Evolutionary conservation across 2,329 filamentous ascomycete genomes (phyloP), one percentile per base, ranked within the genome.

Genomic region (Fusarium irregulare): DNA sequence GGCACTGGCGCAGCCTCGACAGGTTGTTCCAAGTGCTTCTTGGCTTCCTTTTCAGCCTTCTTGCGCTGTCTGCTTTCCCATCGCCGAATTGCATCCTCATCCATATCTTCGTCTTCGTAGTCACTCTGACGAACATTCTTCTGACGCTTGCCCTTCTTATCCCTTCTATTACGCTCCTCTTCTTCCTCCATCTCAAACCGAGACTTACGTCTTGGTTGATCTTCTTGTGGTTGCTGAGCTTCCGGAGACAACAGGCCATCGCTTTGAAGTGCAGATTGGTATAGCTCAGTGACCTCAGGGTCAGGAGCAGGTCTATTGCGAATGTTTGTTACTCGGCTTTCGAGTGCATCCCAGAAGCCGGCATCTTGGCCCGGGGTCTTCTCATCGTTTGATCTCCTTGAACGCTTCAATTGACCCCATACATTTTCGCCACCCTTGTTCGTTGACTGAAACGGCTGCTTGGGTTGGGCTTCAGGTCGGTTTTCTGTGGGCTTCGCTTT

Each of bases 1-100:
- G 85, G 86, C 4, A 87, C 88, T 27, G 63, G 60, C 34, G 78
- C 77, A 71, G 87, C 51, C 74, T 80, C 77, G 51, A 78, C 78
- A 64, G 80, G 78, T 76, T 80, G 78, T 64, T 80, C 81, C 70
- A 79, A 68, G 42, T 78, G 76, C 62, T 80, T 82, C 55, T 75
- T 77, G 16, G 80, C 81, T 55, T 80, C 78, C 64, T 81, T 83
- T 63, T 84, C 81, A 8, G 79, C 81, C 65, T 83, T 84, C 42
- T 78, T 80, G 34, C 77, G 79, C 28, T 81, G 80, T 28, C 79
- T 78, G 28, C 79, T 74, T 56, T 84, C 80, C 68, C 77, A 81
- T 21, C 77, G 76, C 34, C 77, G 73, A 16, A 78, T 73, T 1
- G 75, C 70, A 16, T 80, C 81, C 10, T 84, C 83, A 16, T 83